A percentile compares a stretch with the other conserved stretches of the same genome.
Evolutionary conservation across 1,139 yeast genomes (phyloP).

Genomic region (Scheffersomyces lignicola): DNA sequence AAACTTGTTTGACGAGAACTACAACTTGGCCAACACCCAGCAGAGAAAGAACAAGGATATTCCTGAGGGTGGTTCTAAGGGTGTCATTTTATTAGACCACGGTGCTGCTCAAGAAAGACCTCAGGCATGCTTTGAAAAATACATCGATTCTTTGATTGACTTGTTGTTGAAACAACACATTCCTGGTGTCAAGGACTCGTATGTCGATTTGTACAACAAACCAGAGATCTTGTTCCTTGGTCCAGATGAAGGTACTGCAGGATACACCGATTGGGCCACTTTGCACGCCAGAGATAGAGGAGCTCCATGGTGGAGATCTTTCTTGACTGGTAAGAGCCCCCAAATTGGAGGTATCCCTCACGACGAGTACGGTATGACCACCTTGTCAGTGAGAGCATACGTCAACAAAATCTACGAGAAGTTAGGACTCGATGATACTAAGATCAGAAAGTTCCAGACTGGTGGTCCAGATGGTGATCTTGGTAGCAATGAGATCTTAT

Average conservation of each 20-base stretch:
- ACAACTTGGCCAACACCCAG: conserved; percentile 93
- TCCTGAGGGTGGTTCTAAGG: conserved; percentile 99
- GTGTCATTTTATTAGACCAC: conserved; percentile 85
- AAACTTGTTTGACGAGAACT: conserved; percentile 92
- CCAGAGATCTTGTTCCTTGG: conserved; percentile 95
- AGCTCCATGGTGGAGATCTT: conserved; percentile 99
- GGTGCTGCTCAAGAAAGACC: conserved; percentile 82
- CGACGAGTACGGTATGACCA: conserved; percentile 97
- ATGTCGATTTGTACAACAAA: conserved; percentile 80
- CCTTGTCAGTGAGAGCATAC: conserved; percentile 89
- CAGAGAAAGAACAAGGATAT: conserved; percentile 97
- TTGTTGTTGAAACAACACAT: conserved; percentile 71
- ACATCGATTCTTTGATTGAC: conserved; percentile 88
- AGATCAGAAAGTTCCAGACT: conserved; percentile 81
- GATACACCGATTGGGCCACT: conserved; percentile 98
- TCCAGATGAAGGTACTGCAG: conserved; percentile 98
- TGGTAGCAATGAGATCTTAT: conserved; percentile 90
- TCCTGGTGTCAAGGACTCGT: conserved; percentile 79
- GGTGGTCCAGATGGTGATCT: conserved; percentile 99
- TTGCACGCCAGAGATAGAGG: conserved; percentile 89
- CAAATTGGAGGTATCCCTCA: conserved; percentile 96
- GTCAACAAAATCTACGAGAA: conserved; percentile 88
- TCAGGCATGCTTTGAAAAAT: conserved; percentile 85
- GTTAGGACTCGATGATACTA: conserved; percentile 56
- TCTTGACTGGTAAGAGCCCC: conserved; percentile 95